Evolutionary conservation across 352 stramenopile genomes (phyloP), one percentile per base, ranked within the genome.

Genomic region (Phytophthora citrophthora): DNA sequence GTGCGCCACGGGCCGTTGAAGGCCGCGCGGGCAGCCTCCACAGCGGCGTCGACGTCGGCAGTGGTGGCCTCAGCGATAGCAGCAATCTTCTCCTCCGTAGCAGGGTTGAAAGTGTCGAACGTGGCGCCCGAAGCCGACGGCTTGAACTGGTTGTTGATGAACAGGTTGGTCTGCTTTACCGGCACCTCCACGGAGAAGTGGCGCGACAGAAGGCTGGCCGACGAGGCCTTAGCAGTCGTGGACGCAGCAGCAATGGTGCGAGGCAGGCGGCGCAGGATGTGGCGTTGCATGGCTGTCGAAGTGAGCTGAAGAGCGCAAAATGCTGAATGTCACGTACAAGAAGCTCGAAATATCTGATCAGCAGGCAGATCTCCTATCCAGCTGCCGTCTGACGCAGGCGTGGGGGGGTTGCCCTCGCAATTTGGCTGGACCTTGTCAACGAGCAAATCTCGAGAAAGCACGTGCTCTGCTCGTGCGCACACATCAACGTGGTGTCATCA

Each of bases 81-180:
- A 18, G 69, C 72, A 60, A 96, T 92, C 45, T 90, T 78, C 44
- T 90, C 74, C 63, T 93, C 85, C 5, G 80, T 94, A 0, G 85
- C 77, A 36, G 87, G 88, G 74, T 96, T 88, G 48, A 93, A 69
- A 3, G 75, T 87, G 48, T 84, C 70, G 58, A 96, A 95, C 8
- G 77, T 94, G 34, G 78, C 74, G 26, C 86, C 86, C 23, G 68
- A 79, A n/a, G 65, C 50, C 12, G 81, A 73, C 24, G 86, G 72
- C 50, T 91, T 83, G 56, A 94, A 96, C 65, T 94, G 72, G 71
- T 85, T 84, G 73, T 91, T 89, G 61, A 96, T 96, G 70, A 96
- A 85, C 32, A 96, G 65, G 52, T 89, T 83, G 52, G 81, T 91
- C 58, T 91, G 79, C 63, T 79, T 83, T 43, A 86, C 61, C 18